phyloP scores from a whole-genome alignment of 441 rosid species.

The Geranium incanum region DNA sequence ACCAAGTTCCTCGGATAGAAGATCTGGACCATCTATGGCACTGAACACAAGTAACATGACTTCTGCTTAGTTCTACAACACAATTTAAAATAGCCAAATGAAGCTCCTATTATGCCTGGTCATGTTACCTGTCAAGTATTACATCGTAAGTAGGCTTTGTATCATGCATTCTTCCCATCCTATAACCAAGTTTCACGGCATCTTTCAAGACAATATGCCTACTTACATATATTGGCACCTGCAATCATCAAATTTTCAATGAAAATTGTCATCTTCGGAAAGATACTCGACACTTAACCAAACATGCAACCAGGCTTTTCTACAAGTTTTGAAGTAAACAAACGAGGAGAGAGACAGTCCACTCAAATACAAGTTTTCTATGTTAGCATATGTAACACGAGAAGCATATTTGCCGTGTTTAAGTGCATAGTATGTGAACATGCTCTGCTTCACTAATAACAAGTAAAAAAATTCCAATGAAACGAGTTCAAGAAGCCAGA shows the following conservation, averaged over 20 bases:
- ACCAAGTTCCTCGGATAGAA: constrained; percentile 58
- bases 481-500: constrained; percentile 3
- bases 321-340: background rate
- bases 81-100: constrained; percentile 16
- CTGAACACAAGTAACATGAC: constrained; percentile 34
- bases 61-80: constrained; percentile 26
- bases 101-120: constrained; percentile 1
- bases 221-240: constrained; percentile 82
- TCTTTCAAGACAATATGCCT: constrained; percentile 65
- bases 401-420: background rate
- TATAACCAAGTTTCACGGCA: constrained; percentile 70
- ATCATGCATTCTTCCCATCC: constrained; percentile 41
- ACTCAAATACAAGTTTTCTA: background rate
- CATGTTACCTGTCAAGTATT: constrained; percentile 62
- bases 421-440: background rate
- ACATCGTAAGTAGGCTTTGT: constrained; percentile 58
- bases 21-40: constrained; percentile 67
- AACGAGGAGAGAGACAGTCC: background rate
- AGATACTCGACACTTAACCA: constrained; percentile 10
- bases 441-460: background rate
- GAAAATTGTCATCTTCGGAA: constrained; percentile 13
- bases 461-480: constrained; percentile 3
- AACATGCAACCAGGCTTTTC: constrained; percentile 2
- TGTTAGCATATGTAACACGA: background rate
- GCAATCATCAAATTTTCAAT: constrained; percentile 22